Base-by-base conservation (phyloP, 495 filamentous ascomycete genomes). In the Aspergillus conjunctus region DNA sequence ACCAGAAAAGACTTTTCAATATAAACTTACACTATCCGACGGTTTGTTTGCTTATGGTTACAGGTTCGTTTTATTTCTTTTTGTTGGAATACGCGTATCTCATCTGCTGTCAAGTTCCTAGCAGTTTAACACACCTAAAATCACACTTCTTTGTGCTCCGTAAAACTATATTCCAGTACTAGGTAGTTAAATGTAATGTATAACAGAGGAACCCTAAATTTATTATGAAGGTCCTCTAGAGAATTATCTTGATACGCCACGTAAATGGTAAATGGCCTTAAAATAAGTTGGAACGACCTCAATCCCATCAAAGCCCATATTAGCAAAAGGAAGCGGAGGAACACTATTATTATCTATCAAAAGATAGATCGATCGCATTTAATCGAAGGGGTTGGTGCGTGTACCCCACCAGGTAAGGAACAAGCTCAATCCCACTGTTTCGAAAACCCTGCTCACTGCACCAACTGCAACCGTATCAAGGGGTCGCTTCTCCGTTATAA, bases 391-490 rank as follows among this genome's bases (percentile, higher is more conserved):
- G 78, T 90, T 90, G 73, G 91, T 95, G 66, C 88, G 87, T 54
- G 93, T 97, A 64, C 94, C 94, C 94, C 94, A 98, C 88, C 89
- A 98, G 65, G 91, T 96, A 61, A 98, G 79, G 84, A 97, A 91
- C 71, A 97, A 66, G 57, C 88, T 90, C 44, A 98, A 82, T 37
- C 94, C 94, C 55, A 98, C 87, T 4, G 94, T 97, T 82, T 98
- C 94, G 61, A 97, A 86, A 65, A 94, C 76, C 68, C 92, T 91
- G 61, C 89, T 87, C 10, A 94, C 75, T 50, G 87, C 85, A 68
- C 88, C 90, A 56, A 97, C 87, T 51, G 91, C 93, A 61, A 98
- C 86, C 51, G 89, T 91, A 73, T 98, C 94, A 9, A 92, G 74
- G 15, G 93, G 89, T 32, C 93, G 87, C 81, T 94, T 96, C 82